phyloP scores from a whole-genome alignment of 768 basidiomycete species.

The Cystobasidium onofrii region DNA sequence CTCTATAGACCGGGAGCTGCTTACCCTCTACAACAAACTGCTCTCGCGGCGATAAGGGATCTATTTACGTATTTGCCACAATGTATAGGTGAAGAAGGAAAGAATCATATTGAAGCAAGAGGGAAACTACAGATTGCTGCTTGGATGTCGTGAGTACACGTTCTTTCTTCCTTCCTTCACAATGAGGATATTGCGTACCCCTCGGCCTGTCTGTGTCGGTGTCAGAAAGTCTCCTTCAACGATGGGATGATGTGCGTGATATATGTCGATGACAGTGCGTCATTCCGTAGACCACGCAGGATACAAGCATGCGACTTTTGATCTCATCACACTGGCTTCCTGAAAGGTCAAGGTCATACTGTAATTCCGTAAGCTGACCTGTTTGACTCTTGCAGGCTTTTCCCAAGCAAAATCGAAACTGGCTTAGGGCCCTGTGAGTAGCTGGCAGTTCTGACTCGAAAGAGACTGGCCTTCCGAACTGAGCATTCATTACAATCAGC shows the following conservation, averaged over 20 bases:
- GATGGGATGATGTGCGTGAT: no score
- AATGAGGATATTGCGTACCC: no score
- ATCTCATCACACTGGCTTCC: no score
- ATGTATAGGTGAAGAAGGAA: conserved; percentile 52
- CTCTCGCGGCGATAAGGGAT: conserved; percentile 60
- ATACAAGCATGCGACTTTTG: no score
- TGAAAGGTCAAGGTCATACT: no score
- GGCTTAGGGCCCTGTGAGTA: conserved; percentile 20
- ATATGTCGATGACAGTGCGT: neutral
- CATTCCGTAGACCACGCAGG: neutral
- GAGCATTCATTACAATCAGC: conserved; percentile 51
- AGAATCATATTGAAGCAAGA: conserved; percentile 38
- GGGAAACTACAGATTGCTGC: conserved; percentile 49
- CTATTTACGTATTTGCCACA: conserved; percentile 65
- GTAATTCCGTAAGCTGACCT: no score
- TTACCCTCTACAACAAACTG: conserved; percentile 58
- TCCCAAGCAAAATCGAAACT: conserved; percentile 16
- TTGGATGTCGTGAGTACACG: conserved; percentile 35
- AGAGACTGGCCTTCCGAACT: neutral
- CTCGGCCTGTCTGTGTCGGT: no score
- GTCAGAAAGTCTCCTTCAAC: no score
- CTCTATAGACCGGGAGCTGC: conserved; percentile 57
- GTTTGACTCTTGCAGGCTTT: neutral
- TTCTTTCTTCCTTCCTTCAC: neutral
- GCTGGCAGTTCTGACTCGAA: neutral